Conservation (phyloP, 768 basidiomycete species). For the Astraeus odoratus region DNA sequence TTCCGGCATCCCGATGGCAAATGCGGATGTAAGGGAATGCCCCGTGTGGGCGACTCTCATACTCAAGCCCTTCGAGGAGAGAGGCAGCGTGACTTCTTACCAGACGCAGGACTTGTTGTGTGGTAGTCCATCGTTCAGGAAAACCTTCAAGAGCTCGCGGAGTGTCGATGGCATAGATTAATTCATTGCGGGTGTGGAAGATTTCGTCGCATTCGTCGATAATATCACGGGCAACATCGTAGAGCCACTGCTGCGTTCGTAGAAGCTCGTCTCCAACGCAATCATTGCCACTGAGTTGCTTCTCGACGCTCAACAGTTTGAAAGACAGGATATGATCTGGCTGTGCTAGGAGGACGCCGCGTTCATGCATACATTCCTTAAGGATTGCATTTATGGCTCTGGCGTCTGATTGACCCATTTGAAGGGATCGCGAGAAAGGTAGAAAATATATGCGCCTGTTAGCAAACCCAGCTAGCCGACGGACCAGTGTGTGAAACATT, state of each 20-base stretch:
- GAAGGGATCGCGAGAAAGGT: too few species aligned
- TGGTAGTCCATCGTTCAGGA: slow-evolving; percentile 37
- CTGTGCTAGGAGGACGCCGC: slow-evolving; percentile 21
- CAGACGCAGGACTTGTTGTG: slow-evolving; percentile 31
- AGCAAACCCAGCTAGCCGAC: slow-evolving; percentile 17
- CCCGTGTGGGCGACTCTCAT: neutral
- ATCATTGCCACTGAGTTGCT: slow-evolving; percentile 9
- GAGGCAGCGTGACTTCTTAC: too few species aligned
- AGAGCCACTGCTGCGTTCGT: slow-evolving; percentile 21
- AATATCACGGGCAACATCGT: slow-evolving; percentile 20
- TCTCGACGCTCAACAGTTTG: slow-evolving; percentile 24
- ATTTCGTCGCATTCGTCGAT: too few species aligned
- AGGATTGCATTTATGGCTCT: slow-evolving; percentile 2
- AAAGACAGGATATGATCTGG: too few species aligned
- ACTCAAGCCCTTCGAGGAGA: too few species aligned
- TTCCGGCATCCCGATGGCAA: neutral
- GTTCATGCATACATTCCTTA: slow-evolving; percentile 10
- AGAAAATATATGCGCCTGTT: slow-evolving; percentile 24
- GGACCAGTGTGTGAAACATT: slow-evolving; percentile 23
- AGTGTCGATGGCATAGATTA: slow-evolving; percentile 38
- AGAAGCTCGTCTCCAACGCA: slow-evolving; percentile 16
- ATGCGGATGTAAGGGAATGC: slow-evolving; percentile 7
- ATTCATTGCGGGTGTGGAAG: slow-evolving; percentile 37
- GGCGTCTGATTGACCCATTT: neutral
- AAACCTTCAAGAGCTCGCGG: slow-evolving; percentile 31